phyloP scores from a whole-genome alignment of 352 stramenopile species.

The Saprolegnia diclina region DNA sequence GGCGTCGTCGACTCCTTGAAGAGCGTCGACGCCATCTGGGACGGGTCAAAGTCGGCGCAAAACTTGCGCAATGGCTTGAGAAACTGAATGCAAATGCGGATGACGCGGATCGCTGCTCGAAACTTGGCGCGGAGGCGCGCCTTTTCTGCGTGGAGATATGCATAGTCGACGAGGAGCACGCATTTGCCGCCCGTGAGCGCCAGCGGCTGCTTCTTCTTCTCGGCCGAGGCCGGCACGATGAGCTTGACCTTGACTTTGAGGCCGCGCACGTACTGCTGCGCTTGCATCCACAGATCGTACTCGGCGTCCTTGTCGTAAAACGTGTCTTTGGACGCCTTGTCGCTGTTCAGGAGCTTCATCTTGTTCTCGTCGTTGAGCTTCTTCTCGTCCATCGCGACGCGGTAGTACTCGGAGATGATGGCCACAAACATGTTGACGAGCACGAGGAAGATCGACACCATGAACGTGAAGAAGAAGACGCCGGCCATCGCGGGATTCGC shows the following conservation, averaged over 20 bases:
- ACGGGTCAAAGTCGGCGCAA: constrained; percentile 39
- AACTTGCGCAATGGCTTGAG: constrained; percentile 48
- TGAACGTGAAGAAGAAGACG: constrained; percentile 82
- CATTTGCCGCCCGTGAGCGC: constrained; percentile 55
- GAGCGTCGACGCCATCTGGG: constrained; percentile 19
- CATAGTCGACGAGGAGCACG: constrained; percentile 64
- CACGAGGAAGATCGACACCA: constrained; percentile 75
- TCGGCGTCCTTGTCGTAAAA: constrained; percentile 59
- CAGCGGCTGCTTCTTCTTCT: constrained; percentile 47
- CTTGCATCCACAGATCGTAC: constrained; percentile 69
- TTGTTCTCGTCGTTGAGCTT: constrained; percentile 49
- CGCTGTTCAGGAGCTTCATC: constrained; percentile 31
- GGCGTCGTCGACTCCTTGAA: neutral
- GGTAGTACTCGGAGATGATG: constrained; percentile 83
- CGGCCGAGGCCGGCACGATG: constrained; percentile 32
- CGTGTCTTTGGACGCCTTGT: constrained; percentile 43
- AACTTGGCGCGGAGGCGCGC: constrained; percentile 58
- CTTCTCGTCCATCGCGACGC: constrained; percentile 61
- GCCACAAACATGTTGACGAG: constrained; percentile 83
- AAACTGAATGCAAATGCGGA: constrained; percentile 42
- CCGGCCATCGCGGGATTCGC: constrained; percentile 64
- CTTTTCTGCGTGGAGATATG: constrained; percentile 64
- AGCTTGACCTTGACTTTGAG: constrained; percentile 56
- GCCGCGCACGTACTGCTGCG: constrained; percentile 52
- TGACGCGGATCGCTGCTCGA: constrained; percentile 31